phyloP scores from a whole-genome alignment of 192 early-diverging fungal genomes.

The Paraglomus brasilianum region DNA sequence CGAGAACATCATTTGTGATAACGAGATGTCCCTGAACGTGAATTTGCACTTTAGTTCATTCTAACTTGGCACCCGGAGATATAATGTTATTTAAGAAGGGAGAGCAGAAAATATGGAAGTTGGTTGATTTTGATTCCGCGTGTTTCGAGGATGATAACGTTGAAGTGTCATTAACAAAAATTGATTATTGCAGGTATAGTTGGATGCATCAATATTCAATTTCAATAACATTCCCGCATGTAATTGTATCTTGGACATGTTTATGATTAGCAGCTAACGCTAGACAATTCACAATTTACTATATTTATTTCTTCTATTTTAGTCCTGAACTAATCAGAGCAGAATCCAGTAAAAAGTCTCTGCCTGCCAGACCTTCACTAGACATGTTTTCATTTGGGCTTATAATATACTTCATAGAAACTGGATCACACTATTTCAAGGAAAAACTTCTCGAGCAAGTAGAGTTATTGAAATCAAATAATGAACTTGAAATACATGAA shows the following conservation, averaged over 20 bases:
- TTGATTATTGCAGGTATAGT: too few species aligned
- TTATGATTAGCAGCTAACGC: too few species aligned
- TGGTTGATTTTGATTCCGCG: background rate
- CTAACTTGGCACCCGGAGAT: background rate
- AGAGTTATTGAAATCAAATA: too few species aligned
- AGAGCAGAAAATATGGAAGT: background rate
- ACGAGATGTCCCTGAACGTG: too few species aligned
- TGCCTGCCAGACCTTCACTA: background rate
- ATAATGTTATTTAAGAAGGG: conserved; percentile 10
- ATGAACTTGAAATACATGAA: too few species aligned
- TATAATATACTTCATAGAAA: conserved; percentile 10
- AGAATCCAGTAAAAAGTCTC: background rate
- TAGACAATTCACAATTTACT: too few species aligned
- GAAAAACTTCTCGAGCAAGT: too few species aligned
- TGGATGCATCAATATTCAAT: too few species aligned
- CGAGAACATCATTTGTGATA: too few species aligned
- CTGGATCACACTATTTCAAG: background rate
- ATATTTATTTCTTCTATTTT: background rate
- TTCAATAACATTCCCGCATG: too few species aligned
- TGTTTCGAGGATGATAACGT: background rate
- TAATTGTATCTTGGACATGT: too few species aligned
- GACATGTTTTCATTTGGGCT: conserved; percentile 19
- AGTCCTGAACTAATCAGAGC: conserved; percentile 5
- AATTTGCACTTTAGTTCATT: background rate
- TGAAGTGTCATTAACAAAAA: background rate